Evolutionary conservation across 768 basidiomycete genomes (phyloP), one percentile per base, ranked within the genome.

Genomic region (Cystobasidium ongulense): DNA sequence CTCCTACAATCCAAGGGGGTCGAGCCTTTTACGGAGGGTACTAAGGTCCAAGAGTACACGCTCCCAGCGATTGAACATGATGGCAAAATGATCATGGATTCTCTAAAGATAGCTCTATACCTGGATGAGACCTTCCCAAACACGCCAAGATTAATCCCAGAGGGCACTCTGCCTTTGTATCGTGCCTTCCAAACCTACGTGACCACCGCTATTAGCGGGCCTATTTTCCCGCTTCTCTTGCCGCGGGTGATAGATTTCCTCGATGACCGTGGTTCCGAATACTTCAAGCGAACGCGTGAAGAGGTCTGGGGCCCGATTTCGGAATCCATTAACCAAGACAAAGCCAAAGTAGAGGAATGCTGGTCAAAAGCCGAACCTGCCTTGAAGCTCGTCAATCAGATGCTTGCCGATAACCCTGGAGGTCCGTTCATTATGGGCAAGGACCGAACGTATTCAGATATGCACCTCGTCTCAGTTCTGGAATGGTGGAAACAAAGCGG

Each of bases 71-170:
- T 71, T 36, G 68, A 71, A 15, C 29, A 54, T 36, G 39, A 71
- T 31, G 68, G 35, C 50, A 71, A 71, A 29, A 59, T 35, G 5
- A 59, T 71, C 21, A 71, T 71, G 68, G 68, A 71, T 27, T 71
- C 68, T 4, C 54, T 36, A 23, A 43, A 31, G 33, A 71, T 71
- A 5, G 68, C 68, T 38, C 31, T 54, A 10, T 59, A 71, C 36
- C 68, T 71, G 25, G 68, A 71, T 21, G 33, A 36, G 15, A 23
- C 27, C 29, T 71, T 39, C 35, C 68, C 68, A 23, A 53, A 71
- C 25, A 71, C 27, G 31, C 68, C 68, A 3, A 4, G 53, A 5
- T n/a, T 71, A 4, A 54, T 71, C 21, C 65, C 65, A 36, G 43
- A 67, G 23, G 50, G 43, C 4, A 50, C 36, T 5, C 23, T 46